Percentiles rank a stretch among this genome's conserved stretches.
Conservation (phyloP, 2,329 filamentous ascomycete genomes). For the Ceratocystis cubensis region DNA sequence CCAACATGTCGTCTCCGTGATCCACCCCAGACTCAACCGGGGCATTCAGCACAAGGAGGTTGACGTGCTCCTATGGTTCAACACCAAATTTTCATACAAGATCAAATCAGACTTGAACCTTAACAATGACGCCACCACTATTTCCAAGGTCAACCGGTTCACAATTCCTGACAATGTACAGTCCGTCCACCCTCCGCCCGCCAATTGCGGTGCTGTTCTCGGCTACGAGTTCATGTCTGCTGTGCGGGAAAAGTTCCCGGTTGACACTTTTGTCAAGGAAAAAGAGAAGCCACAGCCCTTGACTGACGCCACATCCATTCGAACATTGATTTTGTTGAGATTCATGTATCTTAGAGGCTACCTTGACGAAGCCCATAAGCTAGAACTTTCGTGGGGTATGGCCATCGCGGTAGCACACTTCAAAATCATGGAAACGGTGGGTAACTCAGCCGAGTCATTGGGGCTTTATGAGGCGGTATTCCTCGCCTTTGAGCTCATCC, state of each 20-base stretch:
- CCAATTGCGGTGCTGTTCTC: conserved; percentile 32
- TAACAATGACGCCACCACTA: conserved; percentile 32
- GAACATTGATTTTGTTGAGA: conserved; percentile 67
- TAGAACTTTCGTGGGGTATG: conserved; percentile 68
- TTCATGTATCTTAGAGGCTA: conserved; percentile 85
- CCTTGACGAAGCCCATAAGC: conserved; percentile 59
- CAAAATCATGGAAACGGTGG: conserved; percentile 43
- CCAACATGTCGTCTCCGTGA: conserved; percentile 62
- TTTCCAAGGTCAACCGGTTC: conserved; percentile 47
- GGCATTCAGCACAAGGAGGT: conserved; percentile 74
- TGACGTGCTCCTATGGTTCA: conserved; percentile 72
- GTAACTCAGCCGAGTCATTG: conserved; percentile 33
- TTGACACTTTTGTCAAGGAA: conserved; percentile 51
- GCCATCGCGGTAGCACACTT: conserved; percentile 60
- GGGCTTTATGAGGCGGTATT: conserved; percentile 64
- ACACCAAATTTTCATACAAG: conserved; percentile 52
- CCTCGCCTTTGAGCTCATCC: conserved; percentile 73
- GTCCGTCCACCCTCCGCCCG: conserved; percentile 11
- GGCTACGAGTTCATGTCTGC: conserved; percentile 55
- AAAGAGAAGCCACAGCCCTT: conserved; percentile 49
- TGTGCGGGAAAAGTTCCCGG: conserved; percentile 54
- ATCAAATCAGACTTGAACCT: conserved; percentile 30
- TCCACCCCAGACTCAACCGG: conserved; percentile 68
- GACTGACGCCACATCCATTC: conserved; percentile 51
- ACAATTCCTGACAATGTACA: conserved; percentile 26